These are phyloP conservation scores for Ogataea allantospora DNA, from an alignment of 805 yeast genomes.

Conservation along the genomic window DNA sequence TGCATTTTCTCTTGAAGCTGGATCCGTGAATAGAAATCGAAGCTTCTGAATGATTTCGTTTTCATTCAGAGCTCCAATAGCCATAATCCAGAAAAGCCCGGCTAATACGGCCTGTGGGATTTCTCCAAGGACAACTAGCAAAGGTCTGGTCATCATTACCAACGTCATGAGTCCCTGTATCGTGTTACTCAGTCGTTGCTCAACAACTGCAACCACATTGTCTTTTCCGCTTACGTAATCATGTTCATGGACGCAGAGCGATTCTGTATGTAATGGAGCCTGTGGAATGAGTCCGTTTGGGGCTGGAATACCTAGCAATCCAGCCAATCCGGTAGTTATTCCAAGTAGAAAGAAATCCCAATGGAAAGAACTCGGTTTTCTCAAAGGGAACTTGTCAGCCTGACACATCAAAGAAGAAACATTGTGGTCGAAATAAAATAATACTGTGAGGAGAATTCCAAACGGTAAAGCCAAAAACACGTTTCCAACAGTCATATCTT, in stretches of 20 bases:
- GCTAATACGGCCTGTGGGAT: constrained; percentile 93
- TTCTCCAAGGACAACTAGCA: constrained; percentile 71
- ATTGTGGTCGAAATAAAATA: constrained; percentile 94
- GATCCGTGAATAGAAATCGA: constrained; percentile 61
- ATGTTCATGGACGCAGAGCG: constrained; percentile 59
- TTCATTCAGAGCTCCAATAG: constrained; percentile 68
- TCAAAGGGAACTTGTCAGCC: constrained; percentile 72
- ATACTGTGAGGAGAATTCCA: constrained; percentile 76
- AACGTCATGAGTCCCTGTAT: constrained; percentile 80
- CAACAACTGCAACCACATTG: constrained; percentile 61
- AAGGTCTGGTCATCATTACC: constrained; percentile 88
- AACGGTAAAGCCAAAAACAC: constrained; percentile 91
- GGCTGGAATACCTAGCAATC: constrained; percentile 87
- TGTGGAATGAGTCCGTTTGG: constrained; percentile 97
- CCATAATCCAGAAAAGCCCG: constrained; percentile 93
- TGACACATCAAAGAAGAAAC: constrained; percentile 94
- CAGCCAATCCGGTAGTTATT: constrained; percentile 81
- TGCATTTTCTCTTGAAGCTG: constrained; percentile 29
- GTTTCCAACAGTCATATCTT: constrained; percentile 61
- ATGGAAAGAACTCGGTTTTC: constrained; percentile 87
- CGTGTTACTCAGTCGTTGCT: constrained; percentile 83
- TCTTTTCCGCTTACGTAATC: constrained; percentile 32
- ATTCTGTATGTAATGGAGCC: constrained; percentile 88
- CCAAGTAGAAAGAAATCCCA: constrained; percentile 89
- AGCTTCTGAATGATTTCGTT: constrained; percentile 65